Percentiles rank a stretch among this genome's conserved stretches.
These are phyloP conservation scores for Monosporascus sp. DNA, from an alignment of 2,329 filamentous ascomycete species.

Conservation along the genomic window DNA sequence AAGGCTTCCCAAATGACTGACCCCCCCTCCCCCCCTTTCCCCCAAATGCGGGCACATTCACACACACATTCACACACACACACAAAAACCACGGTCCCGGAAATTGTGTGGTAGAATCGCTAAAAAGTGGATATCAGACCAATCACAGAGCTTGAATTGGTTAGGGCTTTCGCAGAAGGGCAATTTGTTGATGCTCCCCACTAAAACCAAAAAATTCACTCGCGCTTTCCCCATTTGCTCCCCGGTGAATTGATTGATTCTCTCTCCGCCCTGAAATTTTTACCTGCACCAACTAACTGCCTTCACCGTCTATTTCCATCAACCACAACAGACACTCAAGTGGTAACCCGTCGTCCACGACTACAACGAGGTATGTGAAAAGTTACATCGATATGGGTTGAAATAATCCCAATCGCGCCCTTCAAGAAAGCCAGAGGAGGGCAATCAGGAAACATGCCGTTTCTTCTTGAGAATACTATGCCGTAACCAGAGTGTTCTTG, in stretches of 20 bases:
- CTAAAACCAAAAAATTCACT: not conserved
- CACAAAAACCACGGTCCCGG: not conserved
- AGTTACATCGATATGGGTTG: constrained; percentile 27
- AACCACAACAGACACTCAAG: constrained; percentile 17
- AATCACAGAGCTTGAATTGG: not conserved
- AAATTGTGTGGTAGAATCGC: not conserved
- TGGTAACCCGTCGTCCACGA: constrained; percentile 10
- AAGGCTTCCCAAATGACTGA: constrained; percentile 6
- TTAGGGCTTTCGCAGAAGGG: not conserved
- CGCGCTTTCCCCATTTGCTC: not conserved
- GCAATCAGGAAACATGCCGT: constrained; percentile 47
- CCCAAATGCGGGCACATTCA: not conserved
- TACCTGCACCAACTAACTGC: constrained; percentile 9
- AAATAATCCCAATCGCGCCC: constrained; percentile 27
- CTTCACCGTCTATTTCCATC: constrained; percentile 15
- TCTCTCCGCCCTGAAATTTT: constrained; percentile 24
- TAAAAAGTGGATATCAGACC: not conserved
- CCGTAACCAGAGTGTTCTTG: constrained; percentile 8
- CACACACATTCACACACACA: constrained; percentile 1
- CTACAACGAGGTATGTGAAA: constrained; percentile 41
- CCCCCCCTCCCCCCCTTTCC: too few species aligned
- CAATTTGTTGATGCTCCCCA: not conserved
- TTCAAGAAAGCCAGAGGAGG: constrained; percentile 54
- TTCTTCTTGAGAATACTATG: not conserved
- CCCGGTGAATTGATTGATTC: not conserved